A percentile compares a stretch with the other conserved stretches of the same genome.
Conservation (phyloP, 495 filamentous ascomycete genomes). For the Wilcoxina mikolae region DNA sequence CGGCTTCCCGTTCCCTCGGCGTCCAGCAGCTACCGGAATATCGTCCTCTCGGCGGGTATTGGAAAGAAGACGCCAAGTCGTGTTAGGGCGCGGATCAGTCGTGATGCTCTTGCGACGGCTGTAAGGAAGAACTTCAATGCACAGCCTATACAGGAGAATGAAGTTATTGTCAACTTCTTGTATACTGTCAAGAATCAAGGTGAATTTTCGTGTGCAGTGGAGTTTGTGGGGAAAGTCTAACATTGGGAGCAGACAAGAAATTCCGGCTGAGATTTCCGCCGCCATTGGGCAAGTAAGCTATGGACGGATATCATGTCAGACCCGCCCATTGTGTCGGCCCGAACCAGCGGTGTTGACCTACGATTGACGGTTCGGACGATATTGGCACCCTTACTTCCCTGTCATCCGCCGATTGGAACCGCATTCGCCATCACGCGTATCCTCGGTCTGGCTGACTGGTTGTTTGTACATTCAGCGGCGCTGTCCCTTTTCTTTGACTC, state of each 20-base stretch:
- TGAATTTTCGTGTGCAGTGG: constrained; percentile 30
- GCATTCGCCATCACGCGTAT: too few species aligned
- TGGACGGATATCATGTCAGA: too few species aligned
- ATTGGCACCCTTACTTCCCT: too few species aligned
- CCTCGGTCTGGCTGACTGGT: too few species aligned
- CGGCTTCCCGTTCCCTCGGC: constrained; percentile 17
- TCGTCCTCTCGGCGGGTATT: constrained; percentile 23
- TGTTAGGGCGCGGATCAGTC: constrained; percentile 45
- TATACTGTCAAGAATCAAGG: constrained; percentile 61
- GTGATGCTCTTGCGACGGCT: constrained; percentile 47
- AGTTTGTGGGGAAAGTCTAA: constrained; percentile 3
- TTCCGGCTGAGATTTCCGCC: constrained; percentile 27
- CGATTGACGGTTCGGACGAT: too few species aligned
- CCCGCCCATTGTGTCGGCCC: too few species aligned
- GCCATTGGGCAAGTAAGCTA: constrained; percentile 22
- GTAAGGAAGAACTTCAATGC: constrained; percentile 87
- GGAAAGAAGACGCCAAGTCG: constrained; percentile 17
- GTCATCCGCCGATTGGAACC: too few species aligned
- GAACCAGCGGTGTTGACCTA: too few species aligned
- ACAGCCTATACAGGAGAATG: constrained; percentile 67
- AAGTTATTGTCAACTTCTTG: constrained; percentile 72
- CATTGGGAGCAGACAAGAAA: constrained; percentile 19
- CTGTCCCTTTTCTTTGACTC: too few species aligned
- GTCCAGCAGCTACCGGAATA: constrained; percentile 21
- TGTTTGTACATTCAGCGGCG: too few species aligned